These are phyloP conservation scores for Ochromonas danica DNA, from an alignment of 108 stramenopile species.

Conservation along the genomic window DNA sequence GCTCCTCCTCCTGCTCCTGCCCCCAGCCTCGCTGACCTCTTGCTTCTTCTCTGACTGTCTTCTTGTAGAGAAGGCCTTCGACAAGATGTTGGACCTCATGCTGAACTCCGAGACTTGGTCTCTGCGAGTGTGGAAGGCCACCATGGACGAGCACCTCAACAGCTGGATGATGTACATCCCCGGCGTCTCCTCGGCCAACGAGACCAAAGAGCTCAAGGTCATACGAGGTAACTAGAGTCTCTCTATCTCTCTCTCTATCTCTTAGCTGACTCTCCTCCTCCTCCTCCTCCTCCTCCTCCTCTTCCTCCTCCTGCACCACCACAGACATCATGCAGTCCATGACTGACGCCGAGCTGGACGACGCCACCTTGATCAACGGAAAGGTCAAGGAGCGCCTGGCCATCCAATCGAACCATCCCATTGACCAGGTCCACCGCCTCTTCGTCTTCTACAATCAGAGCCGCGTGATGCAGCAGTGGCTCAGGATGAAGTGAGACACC, in stretches of 20 bases:
- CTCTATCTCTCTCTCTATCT: not conserved
- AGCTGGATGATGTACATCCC: slow-evolving; percentile 27
- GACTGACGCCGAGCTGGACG: not conserved
- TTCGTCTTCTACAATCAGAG: not conserved
- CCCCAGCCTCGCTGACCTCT: too few species aligned
- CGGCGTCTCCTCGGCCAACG: not conserved
- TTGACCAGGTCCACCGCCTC: not conserved
- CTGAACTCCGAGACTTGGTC: not conserved
- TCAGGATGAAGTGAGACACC: too few species aligned
- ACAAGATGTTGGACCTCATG: not conserved
- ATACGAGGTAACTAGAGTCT: not conserved
- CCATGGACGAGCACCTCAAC: not conserved
- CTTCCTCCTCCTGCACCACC: too few species aligned
- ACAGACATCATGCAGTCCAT: too few species aligned
- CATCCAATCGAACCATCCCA: not conserved
- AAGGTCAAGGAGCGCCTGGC: not conserved
- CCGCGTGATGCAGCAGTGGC: too few species aligned
- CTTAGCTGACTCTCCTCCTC: not conserved
- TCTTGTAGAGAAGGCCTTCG: not conserved
- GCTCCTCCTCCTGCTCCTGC: too few species aligned
- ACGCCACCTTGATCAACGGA: not conserved
- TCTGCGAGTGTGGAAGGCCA: not conserved
- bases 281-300: too few species aligned
- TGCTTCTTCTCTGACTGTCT: too few species aligned
- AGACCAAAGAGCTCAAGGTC: not conserved